Evolutionary conservation across 2,329 filamentous ascomycete species (phyloP).

Genomic region (Calonectria hawksworthii): DNA sequence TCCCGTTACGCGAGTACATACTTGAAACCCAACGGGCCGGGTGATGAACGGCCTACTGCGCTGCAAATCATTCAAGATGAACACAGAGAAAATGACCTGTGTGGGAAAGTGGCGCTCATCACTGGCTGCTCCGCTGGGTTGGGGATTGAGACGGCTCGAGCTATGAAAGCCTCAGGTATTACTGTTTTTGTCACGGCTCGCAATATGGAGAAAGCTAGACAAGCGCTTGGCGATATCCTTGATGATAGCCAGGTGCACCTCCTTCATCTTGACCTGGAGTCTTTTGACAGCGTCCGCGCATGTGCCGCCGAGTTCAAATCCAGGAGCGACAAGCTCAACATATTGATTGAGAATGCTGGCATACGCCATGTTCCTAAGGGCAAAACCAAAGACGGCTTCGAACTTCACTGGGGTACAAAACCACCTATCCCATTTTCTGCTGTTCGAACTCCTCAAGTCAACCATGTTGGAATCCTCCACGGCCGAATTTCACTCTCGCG

Average conservation of each 20-base stretch:
- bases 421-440: conserved; percentile 59
- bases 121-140: conserved; percentile 60
- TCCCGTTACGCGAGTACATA: conserved; percentile 26
- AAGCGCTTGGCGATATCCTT: conserved; percentile 33
- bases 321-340: conserved; percentile 39
- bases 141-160: conserved; percentile 60
- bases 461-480: conserved; percentile 51
- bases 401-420: conserved; percentile 61
- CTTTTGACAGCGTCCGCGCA: conserved; percentile 43
- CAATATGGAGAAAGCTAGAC: conserved; percentile 41
- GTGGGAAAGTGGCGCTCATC: conserved; percentile 56
- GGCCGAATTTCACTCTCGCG: conserved; percentile 42
- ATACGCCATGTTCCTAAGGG: conserved; percentile 53
- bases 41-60: conserved; percentile 57
- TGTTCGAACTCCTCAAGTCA: conserved; percentile 56
- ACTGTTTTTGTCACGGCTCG: conserved; percentile 44
- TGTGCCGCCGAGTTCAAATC: conserved; percentile 37
- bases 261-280: conserved; percentile 44
- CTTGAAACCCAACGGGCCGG: conserved; percentile 47
- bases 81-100: conserved; percentile 47
- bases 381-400: conserved; percentile 56
- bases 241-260: conserved; percentile 34
- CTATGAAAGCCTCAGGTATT: conserved; percentile 55
- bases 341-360: conserved; percentile 63
- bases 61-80: conserved; percentile 56